Base-by-base conservation (phyloP, 805 yeast genomes). In the Candida sonorensis region DNA sequence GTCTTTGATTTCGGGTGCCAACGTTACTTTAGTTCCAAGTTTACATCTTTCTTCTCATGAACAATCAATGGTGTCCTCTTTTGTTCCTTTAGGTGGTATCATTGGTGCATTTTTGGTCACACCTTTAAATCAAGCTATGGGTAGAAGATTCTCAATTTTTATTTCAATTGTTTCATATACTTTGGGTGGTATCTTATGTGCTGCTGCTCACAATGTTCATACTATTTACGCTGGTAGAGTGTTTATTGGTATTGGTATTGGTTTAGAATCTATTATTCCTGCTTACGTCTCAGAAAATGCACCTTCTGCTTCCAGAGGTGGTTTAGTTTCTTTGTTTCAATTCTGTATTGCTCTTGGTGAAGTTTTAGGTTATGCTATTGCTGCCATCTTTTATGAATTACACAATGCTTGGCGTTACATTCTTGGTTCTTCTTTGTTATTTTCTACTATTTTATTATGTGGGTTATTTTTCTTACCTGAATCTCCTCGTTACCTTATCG, bases 51-150 rank as follows among this genome's bases (percentile, higher is more conserved):
- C 60, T 13, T 35, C 57, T 5, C 57, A 61, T 40, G 63, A 77
- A 42, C 59, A 57, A 31, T 75, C 82, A 2, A 61, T 76, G 38
- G 69, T 76, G 13, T 64, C 74, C 23, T 62, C 79, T 18, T 62
- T 74, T 33, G 74, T 77, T 79, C 83, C 84, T n/a, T 55, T 77
- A 28, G 84, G 83, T 42, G 83, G 81, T 21, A 68, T 77, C 54
- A 67, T 69, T 18, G 84, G 85, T 29, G 70, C 80, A 35, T 58
- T 77, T 24, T 47, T 74, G 36, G 64, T 77, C 64, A 66, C 81
- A 3, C 81, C 81, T 4, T 53, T 72, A 40, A 74, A 68, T 47
- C 75, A 72, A 46, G 51, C 35, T 35, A 57, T 73, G 27, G 83
- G 84, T 12, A 67, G 83, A 51, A 66, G 74, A 41, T 53, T 61